Conservation (phyloP, 768 basidiomycete genomes). For the Phlebiopsis flavidoalba region DNA sequence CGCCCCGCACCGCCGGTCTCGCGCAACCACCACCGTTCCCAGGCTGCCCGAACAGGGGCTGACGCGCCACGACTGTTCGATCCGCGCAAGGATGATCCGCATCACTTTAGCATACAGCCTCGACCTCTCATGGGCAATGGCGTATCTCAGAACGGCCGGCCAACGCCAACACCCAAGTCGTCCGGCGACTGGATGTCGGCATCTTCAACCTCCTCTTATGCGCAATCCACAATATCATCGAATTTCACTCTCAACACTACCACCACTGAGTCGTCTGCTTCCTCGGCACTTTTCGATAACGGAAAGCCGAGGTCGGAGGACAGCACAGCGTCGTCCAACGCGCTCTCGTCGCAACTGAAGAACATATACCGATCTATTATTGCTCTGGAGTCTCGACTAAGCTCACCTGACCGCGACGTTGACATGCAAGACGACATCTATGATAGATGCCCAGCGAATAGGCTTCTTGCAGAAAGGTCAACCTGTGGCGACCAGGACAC, state of each 20-base stretch:
- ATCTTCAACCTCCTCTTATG: constrained; percentile 71
- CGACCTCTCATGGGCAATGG: constrained; percentile 26
- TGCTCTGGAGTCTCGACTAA: constrained; percentile 65
- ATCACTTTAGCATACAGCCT: constrained; percentile 68
- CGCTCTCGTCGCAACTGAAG: constrained; percentile 73
- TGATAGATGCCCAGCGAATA: constrained; percentile 33
- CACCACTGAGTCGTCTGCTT: constrained; percentile 73
- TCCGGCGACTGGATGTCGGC: constrained; percentile 71
- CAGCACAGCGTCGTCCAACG: constrained; percentile 46
- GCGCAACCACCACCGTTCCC: constrained; percentile 25
- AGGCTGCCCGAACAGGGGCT: constrained; percentile 29
- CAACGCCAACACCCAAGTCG: constrained; percentile 50
- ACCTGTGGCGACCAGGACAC: neutral
- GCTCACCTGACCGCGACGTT: constrained; percentile 45
- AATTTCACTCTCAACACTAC: constrained; percentile 68
- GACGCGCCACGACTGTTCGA: constrained; percentile 61
- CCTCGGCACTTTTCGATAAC: constrained; percentile 65
- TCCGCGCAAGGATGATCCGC: constrained; percentile 86
- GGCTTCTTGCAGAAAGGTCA: constrained; percentile 32
- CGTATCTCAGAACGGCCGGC: constrained; percentile 25
- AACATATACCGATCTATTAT: constrained; percentile 80
- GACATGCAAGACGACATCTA: constrained; percentile 21
- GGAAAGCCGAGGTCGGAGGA: constrained; percentile 36
- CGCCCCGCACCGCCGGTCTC: constrained; percentile 24
- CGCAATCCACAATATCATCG: constrained; percentile 61